These are phyloP conservation scores for Agrocybe praecox DNA, from an alignment of 768 basidiomycete species.

Conservation along the genomic window DNA sequence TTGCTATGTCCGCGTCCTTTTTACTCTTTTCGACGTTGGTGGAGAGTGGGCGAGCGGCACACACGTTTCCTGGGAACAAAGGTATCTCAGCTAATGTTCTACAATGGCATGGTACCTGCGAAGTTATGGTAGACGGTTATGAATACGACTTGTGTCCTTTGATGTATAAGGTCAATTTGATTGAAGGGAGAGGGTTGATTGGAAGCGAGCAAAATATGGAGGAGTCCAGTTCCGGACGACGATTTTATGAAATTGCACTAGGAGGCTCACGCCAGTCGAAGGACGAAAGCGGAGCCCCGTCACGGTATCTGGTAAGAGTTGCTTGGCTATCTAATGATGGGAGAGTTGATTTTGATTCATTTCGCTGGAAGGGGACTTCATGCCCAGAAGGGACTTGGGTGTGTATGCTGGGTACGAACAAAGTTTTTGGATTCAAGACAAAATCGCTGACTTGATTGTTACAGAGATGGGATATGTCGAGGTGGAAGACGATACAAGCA, in stretches of 20 bases:
- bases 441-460: neutral
- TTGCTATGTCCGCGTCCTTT: no score
- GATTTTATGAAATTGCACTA: conserved; percentile 12
- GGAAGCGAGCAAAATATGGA: conserved; percentile 1
- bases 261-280: conserved; percentile 2
- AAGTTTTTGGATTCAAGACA: neutral
- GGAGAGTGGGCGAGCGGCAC: no score
- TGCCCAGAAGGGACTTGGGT: conserved; percentile 30
- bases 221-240: conserved; percentile 11
- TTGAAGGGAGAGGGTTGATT: conserved; percentile 4
- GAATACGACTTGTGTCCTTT: conserved; percentile 25
- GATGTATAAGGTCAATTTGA: conserved; percentile 6
- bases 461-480: conserved; percentile 3
- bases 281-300: neutral
- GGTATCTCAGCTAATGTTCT: neutral
- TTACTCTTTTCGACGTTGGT: no score
- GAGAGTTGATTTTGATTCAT: neutral
- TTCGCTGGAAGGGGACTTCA: conserved; percentile 5
- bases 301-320: neutral
- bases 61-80: no score
- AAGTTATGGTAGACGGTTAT: conserved; percentile 20
- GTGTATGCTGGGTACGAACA: conserved; percentile 28
- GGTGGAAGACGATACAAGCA: neutral
- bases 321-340: neutral
- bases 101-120: conserved; percentile 15